Conservation (phyloP, 352 stramenopile genomes). For the Stephanocyclus meneghinianus region DNA sequence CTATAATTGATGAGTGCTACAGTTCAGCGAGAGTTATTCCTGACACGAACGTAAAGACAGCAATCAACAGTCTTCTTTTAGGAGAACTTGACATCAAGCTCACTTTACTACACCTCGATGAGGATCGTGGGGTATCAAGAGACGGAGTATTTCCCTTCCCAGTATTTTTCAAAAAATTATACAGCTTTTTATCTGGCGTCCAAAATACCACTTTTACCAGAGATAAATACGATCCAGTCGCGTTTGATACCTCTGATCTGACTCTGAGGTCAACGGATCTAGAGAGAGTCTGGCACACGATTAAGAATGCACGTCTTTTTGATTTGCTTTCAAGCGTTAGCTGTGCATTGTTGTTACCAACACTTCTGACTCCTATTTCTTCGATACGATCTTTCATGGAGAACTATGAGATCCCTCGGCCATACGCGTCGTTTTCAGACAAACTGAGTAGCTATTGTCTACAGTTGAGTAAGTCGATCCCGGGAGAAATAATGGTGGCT, state of each 20-base stretch:
- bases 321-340: conserved; percentile 12
- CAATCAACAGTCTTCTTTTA: conserved; percentile 34
- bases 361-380: conserved; percentile 15
- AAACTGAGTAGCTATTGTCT: conserved; percentile 22
- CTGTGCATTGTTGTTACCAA: conserved; percentile 22
- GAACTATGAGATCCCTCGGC: conserved; percentile 3
- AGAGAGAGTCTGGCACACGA: conserved; percentile 26
- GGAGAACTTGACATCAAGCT: conserved; percentile 24
- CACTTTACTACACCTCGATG: conserved; percentile 22
- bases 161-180: conserved; percentile 15
- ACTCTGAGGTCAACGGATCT: conserved; percentile 32
- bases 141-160: conserved; percentile 33
- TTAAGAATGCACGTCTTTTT: conserved; percentile 17
- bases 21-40: conserved; percentile 27
- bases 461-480: conserved; percentile 24
- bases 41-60: conserved; percentile 16
- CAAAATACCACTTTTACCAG: conserved; percentile 32
- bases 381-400: conserved; percentile 24
- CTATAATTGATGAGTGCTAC: conserved; percentile 44
- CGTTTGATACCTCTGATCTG: conserved; percentile 15
- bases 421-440: conserved; percentile 25
- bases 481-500: conserved; percentile 14
- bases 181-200: conserved; percentile 25
- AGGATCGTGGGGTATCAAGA: not conserved
- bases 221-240: not conserved